Base-by-base conservation (phyloP, 2,329 filamentous ascomycete genomes). In the Pestalotiopsis sp. region DNA sequence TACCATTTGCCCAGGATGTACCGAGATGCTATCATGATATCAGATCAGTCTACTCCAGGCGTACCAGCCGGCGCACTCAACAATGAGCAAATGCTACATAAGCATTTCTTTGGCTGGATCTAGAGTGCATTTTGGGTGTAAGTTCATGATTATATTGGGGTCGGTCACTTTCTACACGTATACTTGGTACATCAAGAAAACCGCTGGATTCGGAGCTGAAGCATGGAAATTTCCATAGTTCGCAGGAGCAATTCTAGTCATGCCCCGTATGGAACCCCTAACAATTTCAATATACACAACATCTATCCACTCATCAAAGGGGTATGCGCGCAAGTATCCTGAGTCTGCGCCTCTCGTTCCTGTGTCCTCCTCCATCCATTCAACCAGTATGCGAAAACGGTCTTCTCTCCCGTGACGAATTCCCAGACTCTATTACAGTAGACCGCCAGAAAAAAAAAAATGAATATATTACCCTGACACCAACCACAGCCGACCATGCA, bases 341-440 rank as follows among this genome's bases (percentile, higher is more conserved):
- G 59, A 62, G 17, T 20, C 38, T 65, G 62, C 39, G 62, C 41
- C 38, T 65, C n/a, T 39, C 39, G 23, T 52, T n/a, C 52, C 39
- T 12, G 12, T 27, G n/a, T 23, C 62, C 25, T 49, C 39, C 39
- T 5, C 62, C 9, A n/a, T 17, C 62, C 62, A 12, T 65, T 23
- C 62, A 39, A 52, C 62, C 62, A 65, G 38, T 59, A 27, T 59
- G 23, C 23, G 57, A 20, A 27, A 59, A 23, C 25, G 57, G 23
- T 36, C 57, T 62, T 20, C 61, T 49, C 61, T 23, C 13, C 61
- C 39, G 14, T 57, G 25, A 56, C 31, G 20, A 36, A 49, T 57
- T 57, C 23, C 41, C 65, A 67, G 58, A 67, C 58, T 67, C 65
- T 67, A 67, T 67, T 67, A 67, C 52, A 67, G 27, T 23, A 45